Percentiles rank a stretch among this genome's conserved stretches.
Conservation (phyloP, 495 filamentous ascomycete species). For the Hypomontagnella monticulosa region DNA sequence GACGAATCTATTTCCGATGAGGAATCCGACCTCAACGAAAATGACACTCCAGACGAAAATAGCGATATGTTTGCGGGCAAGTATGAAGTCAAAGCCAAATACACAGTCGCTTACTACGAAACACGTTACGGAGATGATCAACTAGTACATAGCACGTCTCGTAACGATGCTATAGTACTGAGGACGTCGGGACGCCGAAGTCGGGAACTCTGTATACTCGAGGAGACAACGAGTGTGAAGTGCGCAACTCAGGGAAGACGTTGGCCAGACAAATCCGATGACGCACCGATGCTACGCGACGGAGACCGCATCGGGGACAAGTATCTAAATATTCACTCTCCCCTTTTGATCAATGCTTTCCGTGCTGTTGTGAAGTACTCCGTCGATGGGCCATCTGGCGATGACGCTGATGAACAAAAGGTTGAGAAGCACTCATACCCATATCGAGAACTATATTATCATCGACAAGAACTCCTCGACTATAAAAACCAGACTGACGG, state of each 20-base stretch:
- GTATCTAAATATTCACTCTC: constrained; percentile 11
- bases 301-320: constrained; percentile 7
- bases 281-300: constrained; percentile 1
- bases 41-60: neutral
- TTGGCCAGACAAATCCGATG: neutral
- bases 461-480: constrained; percentile 9
- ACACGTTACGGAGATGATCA: constrained; percentile 4
- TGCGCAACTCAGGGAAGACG: neutral
- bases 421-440: constrained; percentile 3
- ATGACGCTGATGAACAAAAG: neutral
- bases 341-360: constrained; percentile 12
- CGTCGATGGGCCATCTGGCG: constrained; percentile 12
- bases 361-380: constrained; percentile 7
- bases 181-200: neutral
- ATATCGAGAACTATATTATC: constrained; percentile 13
- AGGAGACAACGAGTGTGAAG: constrained; percentile 10
- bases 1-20: no score
- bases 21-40: neutral
- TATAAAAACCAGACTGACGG: constrained; percentile 2
- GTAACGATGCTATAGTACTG: neutral
- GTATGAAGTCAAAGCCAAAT: constrained; percentile 8
- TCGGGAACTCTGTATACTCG: neutral
- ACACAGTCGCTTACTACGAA: constrained; percentile 11
- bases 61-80: neutral
- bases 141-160: neutral